phyloP scores from a whole-genome alignment of 1,284 basidiomycete species.

The Leccinum solheimii region DNA sequence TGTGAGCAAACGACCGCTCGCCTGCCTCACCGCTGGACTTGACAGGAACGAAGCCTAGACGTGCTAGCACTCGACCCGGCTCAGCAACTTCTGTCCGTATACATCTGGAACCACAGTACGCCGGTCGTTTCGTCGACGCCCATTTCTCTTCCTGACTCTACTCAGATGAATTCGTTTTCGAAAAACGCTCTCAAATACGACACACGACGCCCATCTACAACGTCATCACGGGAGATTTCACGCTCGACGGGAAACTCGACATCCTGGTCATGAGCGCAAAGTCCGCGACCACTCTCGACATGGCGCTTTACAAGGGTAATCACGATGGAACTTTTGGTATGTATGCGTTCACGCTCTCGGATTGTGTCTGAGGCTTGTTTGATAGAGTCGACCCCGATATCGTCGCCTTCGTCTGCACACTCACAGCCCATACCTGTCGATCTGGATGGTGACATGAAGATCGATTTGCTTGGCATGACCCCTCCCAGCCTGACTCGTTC shows the following conservation, averaged over 20 bases:
- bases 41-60: conserved; percentile 62
- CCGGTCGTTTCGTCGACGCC: neutral
- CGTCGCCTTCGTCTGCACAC: conserved; percentile 62
- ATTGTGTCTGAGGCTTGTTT: conserved; percentile 30
- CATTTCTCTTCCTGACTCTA: neutral
- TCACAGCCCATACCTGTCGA: conserved; percentile 89
- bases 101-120: conserved; percentile 84
- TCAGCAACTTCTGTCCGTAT: conserved; percentile 71
- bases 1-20: conserved; percentile 52
- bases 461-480: conserved; percentile 80
- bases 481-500: conserved; percentile 36
- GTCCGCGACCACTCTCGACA: conserved; percentile 52
- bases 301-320: conserved; percentile 68
- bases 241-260: conserved; percentile 89
- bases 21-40: conserved; percentile 4
- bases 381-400: conserved; percentile 41
- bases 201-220: conserved; percentile 66
- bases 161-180: conserved; percentile 63
- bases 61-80: conserved; percentile 73
- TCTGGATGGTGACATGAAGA: conserved; percentile 83
- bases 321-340: conserved; percentile 69
- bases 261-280: conserved; percentile 81
- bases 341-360: conserved; percentile 22
- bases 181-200: conserved; percentile 52
- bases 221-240: conserved; percentile 90